phyloP scores from a whole-genome alignment of 2,329 filamentous ascomycete genomes.

The Davidsoniella eucalypti region DNA sequence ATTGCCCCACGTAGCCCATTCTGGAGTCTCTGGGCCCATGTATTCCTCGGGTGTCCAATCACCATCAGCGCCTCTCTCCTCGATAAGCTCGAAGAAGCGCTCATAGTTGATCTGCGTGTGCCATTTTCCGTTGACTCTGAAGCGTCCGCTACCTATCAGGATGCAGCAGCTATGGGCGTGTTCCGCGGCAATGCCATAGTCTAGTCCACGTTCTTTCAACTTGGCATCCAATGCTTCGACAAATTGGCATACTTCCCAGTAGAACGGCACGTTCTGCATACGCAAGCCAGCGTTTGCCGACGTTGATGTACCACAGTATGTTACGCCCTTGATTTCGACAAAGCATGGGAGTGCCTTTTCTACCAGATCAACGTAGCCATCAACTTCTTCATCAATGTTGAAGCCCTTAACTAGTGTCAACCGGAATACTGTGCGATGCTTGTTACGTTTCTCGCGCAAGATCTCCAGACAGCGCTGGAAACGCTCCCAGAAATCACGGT shows the following conservation, averaged over 20 bases:
- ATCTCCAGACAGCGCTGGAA: conserved; percentile 87
- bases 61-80: conserved; percentile 45
- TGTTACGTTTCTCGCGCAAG: conserved; percentile 62
- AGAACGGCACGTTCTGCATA: conserved; percentile 97
- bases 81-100: conserved; percentile 69
- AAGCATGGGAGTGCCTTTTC: conserved; percentile 78
- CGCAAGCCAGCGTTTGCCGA: conserved; percentile 70
- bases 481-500: conserved; percentile 94
- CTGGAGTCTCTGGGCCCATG: conserved; percentile 65
- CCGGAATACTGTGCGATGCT: conserved; percentile 85
- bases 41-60: conserved; percentile 83
- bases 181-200: conserved; percentile 85
- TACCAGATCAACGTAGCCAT: conserved; percentile 79
- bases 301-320: conserved; percentile 84
- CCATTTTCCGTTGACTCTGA: conserved; percentile 64
- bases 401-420: conserved; percentile 95
- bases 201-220: conserved; percentile 51
- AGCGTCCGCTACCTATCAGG: conserved; percentile 67
- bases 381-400: conserved; percentile 86
- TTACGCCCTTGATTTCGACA: conserved; percentile 91
- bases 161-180: conserved; percentile 92
- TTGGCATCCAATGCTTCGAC: conserved; percentile 58
- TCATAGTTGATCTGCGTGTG: conserved; percentile 85
- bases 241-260: conserved; percentile 75
- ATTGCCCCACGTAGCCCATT: conserved; percentile 90